Percentiles rank a stretch among this genome's conserved stretches.
Conservation (phyloP, 306 rosid species). For the Malus sieversii region DNA sequence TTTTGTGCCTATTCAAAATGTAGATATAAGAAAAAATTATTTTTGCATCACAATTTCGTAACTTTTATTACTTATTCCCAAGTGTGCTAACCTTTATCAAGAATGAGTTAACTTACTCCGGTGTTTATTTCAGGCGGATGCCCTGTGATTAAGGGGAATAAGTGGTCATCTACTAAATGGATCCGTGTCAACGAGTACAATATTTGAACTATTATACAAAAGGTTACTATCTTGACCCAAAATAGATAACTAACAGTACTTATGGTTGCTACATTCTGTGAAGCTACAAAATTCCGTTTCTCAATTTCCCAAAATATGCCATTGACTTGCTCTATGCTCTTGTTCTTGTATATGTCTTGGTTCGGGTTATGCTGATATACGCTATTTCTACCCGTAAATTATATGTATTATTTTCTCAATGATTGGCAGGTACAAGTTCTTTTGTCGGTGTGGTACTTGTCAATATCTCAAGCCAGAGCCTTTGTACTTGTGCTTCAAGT, state of each 20-base stretch:
- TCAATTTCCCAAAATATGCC: background rate
- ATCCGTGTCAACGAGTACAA: constrained; percentile 68
- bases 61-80: background rate
- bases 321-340: background rate
- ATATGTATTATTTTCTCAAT: background rate
- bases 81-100: background rate
- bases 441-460: constrained; percentile 20
- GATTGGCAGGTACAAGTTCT: constrained; percentile 37
- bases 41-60: background rate
- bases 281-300: background rate
- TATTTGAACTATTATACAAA: constrained; percentile 34
- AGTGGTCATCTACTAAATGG: constrained; percentile 99
- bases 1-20: background rate
- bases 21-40: background rate
- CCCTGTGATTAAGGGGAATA: constrained; percentile 88
- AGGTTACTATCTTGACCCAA: constrained; percentile 29
- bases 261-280: background rate
- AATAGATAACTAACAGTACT: background rate
- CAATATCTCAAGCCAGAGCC: constrained; percentile 19
- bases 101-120: background rate
- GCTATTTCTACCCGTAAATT: background rate
- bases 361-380: background rate
- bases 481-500: constrained; percentile 10
- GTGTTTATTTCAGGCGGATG: constrained; percentile 77
- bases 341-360: background rate